Percentiles rank a stretch among this genome's conserved stretches.
Conservation (phyloP, 257 asterid genomes). For the Leonotis leonurus region DNA sequence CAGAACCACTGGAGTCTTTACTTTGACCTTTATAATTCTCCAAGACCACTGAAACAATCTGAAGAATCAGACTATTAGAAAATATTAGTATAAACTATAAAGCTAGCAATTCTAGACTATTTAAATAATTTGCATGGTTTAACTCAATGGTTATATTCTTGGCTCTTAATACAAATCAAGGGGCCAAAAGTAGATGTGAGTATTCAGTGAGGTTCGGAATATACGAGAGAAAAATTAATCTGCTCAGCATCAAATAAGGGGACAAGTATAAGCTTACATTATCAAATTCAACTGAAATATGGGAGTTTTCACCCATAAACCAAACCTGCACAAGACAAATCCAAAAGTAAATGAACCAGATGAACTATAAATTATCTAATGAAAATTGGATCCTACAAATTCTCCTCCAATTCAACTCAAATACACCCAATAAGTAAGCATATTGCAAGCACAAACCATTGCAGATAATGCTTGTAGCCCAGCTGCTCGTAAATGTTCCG, state of each 20-base stretch:
- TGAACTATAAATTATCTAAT: not conserved
- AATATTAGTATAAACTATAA: too few species aligned
- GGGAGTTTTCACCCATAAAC: constrained; percentile 94
- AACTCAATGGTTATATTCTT: too few species aligned
- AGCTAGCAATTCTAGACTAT: too few species aligned
- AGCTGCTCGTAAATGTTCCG: constrained; percentile 49
- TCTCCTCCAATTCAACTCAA: not conserved
- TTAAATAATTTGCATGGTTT: too few species aligned
- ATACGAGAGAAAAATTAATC: not conserved
- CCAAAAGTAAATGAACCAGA: constrained; percentile 9
- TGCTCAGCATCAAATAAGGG: not conserved
- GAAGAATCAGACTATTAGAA: constrained; percentile 21
- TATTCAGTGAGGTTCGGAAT: too few species aligned
- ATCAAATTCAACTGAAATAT: constrained; percentile 82
- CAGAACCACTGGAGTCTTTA: constrained; percentile 47
- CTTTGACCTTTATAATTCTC: constrained; percentile 66
- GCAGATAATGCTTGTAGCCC: constrained; percentile 82
- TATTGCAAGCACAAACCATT: constrained; percentile 39
- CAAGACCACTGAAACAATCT: constrained; percentile 94
- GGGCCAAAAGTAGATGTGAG: too few species aligned
- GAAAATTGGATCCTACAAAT: too few species aligned
- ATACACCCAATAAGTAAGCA: not conserved
- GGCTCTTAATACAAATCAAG: too few species aligned
- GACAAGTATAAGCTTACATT: constrained; percentile 63
- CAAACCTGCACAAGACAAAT: constrained; percentile 51